Evolutionary conservation across 441 rosid genomes (phyloP), one percentile per base, ranked within the genome.

Genomic region (Gossypium davidsonii): DNA sequence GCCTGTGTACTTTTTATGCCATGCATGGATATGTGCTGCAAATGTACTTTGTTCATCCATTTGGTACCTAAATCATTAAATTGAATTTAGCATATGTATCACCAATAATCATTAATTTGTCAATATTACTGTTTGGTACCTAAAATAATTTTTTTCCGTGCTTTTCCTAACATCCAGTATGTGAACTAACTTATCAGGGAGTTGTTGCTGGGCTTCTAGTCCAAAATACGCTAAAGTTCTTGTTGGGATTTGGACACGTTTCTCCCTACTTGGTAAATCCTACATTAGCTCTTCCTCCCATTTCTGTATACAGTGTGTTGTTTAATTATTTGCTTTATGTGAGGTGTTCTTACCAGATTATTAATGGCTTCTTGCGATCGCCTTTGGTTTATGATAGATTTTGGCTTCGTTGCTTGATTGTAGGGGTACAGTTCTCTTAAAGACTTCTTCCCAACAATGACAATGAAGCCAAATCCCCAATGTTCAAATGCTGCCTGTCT

Each of bases 351-450:
- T 48, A 25, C 71, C 7, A 23, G 15, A 10, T 21, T 56, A 55
- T 17, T 70, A 53, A 55, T 70, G 18, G 51, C 59, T 53, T 31
- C 49, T 10, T 60, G 71, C 14, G 58, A 63, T 61, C 58, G 17
- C 65, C 64, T 68, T 37, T 65, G 62, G 39, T 56, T 58, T 78
- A 56, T 23, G 28, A 37, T 59, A 26, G 39, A 25, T 53, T 73
- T 73, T 61, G 57, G 48, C 39, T 70, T 76, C 79, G 26, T 60
- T 75, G 55, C 59, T 72, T 83, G 74, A 58, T 71, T 70, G 31
- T 83, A 95, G 99, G 99, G 98, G 59, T 95, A 93, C 79, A 95
- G 89, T 82, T 91, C 98, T 73, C 94, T 95, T n/a, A 95, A 93
- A 79, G 98, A 93, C 81, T 95, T 62, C 82, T 95, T 95, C 81